These are phyloP conservation scores for Dryas alaskensis DNA, from an alignment of 306 rosid genomes.

Conservation along the genomic window DNA sequence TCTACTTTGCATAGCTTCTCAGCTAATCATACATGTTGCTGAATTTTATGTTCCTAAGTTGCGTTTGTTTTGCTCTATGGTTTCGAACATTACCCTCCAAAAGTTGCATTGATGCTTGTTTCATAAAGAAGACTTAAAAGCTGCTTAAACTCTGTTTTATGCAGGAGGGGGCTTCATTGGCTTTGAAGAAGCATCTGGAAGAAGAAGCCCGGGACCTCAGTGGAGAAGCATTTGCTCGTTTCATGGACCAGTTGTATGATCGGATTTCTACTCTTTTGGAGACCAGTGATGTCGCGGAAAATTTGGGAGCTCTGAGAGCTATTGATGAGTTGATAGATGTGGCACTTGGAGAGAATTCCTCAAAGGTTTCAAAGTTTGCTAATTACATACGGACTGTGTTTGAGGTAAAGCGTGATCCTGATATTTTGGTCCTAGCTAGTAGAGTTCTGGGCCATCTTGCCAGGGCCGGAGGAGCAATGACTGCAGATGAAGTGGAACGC, in stretches of 20 bases:
- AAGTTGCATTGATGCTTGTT: not conserved
- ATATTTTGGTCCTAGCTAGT: slow-evolving; percentile 83
- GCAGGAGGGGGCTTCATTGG: slow-evolving; percentile 81
- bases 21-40: not conserved
- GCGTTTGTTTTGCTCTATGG: not conserved
- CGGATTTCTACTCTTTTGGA: slow-evolving; percentile 75
- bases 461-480: slow-evolving; percentile 98
- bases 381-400: slow-evolving; percentile 79
- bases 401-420: slow-evolving; percentile 87
- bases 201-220: slow-evolving; percentile 94
- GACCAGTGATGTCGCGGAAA: slow-evolving; percentile 75
- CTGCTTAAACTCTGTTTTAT: not conserved
- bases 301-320: slow-evolving; percentile 90
- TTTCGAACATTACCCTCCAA: not conserved
- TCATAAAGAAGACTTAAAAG: not conserved
- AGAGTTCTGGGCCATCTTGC: slow-evolving; percentile 94
- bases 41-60: no score
- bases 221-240: slow-evolving; percentile 89
- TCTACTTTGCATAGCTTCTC: not conserved
- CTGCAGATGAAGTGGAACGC: slow-evolving; percentile 94
- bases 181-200: slow-evolving; percentile 80
- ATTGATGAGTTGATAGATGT: slow-evolving; percentile 93
- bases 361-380: slow-evolving; percentile 86
- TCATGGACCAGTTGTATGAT: slow-evolving; percentile 93
- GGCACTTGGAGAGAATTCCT: slow-evolving; percentile 91